Percentiles rank a stretch among this genome's conserved stretches.
These are phyloP conservation scores for Didymella segeticola DNA, from an alignment of 2,329 filamentous ascomycete species.

Conservation along the genomic window DNA sequence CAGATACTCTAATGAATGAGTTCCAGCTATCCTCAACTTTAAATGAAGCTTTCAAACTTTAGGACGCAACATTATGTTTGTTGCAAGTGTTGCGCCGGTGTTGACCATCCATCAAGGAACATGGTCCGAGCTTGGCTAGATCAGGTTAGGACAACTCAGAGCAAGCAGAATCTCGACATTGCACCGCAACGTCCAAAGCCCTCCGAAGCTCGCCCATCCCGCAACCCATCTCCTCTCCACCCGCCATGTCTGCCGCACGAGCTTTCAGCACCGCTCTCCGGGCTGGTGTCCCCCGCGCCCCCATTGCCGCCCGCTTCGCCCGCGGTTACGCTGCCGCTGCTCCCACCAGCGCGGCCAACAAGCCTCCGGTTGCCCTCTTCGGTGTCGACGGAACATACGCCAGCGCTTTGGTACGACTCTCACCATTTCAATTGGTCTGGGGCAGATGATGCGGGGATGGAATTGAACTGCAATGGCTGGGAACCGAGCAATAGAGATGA, in stretches of 20 bases:
- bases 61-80: no score
- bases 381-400: conserved; percentile 98
- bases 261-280: conserved; percentile 64
- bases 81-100: neutral
- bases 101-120: neutral
- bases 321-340: conserved; percentile 76
- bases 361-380: conserved; percentile 89
- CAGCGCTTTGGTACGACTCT: conserved; percentile 84
- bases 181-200: conserved; percentile 21
- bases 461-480: conserved; percentile 25
- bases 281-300: conserved; percentile 62
- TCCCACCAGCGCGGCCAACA: conserved; percentile 67
- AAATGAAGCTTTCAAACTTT: neutral
- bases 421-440: conserved; percentile 24
- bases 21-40: neutral
- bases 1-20: neutral
- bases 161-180: conserved; percentile 21
- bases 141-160: conserved; percentile 13
- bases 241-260: conserved; percentile 64
- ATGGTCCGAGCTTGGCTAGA: conserved; percentile 1
- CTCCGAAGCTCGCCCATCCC: conserved; percentile 37
- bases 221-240: conserved; percentile 47
- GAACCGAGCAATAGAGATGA: conserved; percentile 12
- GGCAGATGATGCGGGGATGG: conserved; percentile 30
- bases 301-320: conserved; percentile 66